A percentile compares a stretch with the other conserved stretches of the same genome.
phyloP scores from a whole-genome alignment of 2,329 filamentous ascomycete species.

The Ophiostoma sp. region DNA sequence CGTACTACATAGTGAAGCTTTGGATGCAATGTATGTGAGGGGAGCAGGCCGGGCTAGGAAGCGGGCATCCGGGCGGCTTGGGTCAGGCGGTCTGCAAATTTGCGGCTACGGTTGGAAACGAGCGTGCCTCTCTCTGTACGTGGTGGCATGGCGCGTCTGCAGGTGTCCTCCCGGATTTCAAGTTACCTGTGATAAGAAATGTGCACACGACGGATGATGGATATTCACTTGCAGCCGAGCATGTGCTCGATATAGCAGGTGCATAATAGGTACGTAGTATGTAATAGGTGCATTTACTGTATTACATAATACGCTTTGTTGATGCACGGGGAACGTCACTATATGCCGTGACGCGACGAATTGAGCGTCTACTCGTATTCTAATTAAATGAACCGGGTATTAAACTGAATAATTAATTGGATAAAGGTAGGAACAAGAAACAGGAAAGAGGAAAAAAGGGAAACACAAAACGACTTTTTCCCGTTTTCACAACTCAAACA shows the following conservation, averaged over 20 bases:
- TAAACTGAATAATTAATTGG: neutral
- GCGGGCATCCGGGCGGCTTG: constrained; percentile 11
- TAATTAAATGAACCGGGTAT: neutral
- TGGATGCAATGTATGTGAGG: neutral
- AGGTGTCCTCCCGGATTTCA: neutral
- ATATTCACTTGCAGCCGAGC: no score
- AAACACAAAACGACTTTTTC: neutral
- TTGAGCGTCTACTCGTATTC: no score
- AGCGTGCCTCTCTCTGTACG: neutral
- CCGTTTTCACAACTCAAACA: neutral
- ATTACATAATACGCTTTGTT: neutral
- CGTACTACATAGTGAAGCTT: neutral
- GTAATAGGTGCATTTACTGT: neutral
- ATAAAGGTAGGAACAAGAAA: neutral
- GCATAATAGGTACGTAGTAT: neutral
- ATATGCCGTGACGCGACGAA: neutral
- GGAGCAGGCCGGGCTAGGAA: constrained; percentile 8
- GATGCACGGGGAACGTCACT: neutral
- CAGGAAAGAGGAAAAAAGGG: neutral
- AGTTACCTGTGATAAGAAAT: neutral
- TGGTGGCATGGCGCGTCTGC: neutral
- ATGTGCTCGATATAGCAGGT: neutral
- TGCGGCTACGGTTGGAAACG: neutral
- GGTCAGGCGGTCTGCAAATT: constrained; percentile 11
- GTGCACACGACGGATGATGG: neutral